phyloP scores from a whole-genome alignment of 805 yeast species.

The Schizosaccharomyces cryophilus region DNA sequence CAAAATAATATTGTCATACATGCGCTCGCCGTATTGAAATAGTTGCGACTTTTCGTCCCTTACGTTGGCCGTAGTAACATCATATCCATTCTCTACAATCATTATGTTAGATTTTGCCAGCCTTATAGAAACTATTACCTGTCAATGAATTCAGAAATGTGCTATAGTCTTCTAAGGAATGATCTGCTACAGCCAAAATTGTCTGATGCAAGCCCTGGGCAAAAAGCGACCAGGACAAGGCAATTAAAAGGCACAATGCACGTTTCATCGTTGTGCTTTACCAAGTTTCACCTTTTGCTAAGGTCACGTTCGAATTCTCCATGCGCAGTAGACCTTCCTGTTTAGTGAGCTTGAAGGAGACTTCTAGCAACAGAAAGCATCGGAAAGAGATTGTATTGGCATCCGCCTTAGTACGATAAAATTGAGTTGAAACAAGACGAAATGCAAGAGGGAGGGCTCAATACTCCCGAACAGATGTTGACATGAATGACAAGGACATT shows the following conservation, averaged over 20 bases:
- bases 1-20: slow-evolving; percentile 31
- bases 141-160: slow-evolving; percentile 11
- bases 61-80: slow-evolving; percentile 14
- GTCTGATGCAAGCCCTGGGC: not conserved
- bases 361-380: no score
- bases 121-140: slow-evolving; percentile 5
- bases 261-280: not conserved
- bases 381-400: no score
- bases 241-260: not conserved
- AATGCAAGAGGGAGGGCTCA: no score
- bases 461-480: no score
- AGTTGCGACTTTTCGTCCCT: slow-evolving; percentile 15
- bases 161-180: slow-evolving; percentile 11
- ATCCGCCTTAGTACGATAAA: no score
- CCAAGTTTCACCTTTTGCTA: not conserved
- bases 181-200: not conserved
- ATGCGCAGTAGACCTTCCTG: no score
- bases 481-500: no score
- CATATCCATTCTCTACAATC: slow-evolving; percentile 14
- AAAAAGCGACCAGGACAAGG: not conserved
- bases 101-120: not conserved
- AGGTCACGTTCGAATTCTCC: no score
- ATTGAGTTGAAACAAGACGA: no score
- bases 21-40: slow-evolving; percentile 20
- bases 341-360: no score